Evolutionary conservation across 345 rosid species (phyloP).

Genomic region (Cardamine resedifolia): DNA sequence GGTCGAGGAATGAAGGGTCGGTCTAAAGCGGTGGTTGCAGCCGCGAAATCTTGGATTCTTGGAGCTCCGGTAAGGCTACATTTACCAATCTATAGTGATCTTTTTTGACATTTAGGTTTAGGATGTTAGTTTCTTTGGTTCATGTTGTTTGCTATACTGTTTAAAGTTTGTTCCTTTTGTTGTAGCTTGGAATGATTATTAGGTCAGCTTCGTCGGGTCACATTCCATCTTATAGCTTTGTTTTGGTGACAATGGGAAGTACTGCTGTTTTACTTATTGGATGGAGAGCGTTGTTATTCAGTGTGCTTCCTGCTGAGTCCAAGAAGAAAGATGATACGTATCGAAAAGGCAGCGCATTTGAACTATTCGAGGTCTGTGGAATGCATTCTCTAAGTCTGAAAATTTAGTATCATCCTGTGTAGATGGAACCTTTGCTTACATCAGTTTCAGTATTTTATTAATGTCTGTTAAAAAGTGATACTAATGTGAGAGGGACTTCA

Average conservation of each 20-base stretch:
- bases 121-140: constrained; percentile 6
- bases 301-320: constrained; percentile 49
- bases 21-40: constrained; percentile 66
- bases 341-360: constrained; percentile 78
- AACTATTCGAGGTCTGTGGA: constrained; percentile 72
- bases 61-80: constrained; percentile 72
- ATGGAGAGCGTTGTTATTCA: constrained; percentile 60
- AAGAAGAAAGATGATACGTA: constrained; percentile 71
- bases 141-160: too few relatives aligned
- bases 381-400: not conserved
- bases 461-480: not conserved
- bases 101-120: not conserved
- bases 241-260: constrained; percentile 70
- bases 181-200: constrained; percentile 62
- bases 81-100: not conserved
- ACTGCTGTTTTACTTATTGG: constrained; percentile 74
- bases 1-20: constrained; percentile 83
- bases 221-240: constrained; percentile 50
- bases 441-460: not conserved
- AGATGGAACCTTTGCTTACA: not conserved
- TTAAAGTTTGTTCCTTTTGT: constrained; percentile 2
- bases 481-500: not conserved
- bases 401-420: not conserved
- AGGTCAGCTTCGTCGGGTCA: constrained; percentile 61
- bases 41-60: constrained; percentile 78